phyloP scores from a whole-genome alignment of 805 yeast genomes.

The Starmerella geochares region DNA sequence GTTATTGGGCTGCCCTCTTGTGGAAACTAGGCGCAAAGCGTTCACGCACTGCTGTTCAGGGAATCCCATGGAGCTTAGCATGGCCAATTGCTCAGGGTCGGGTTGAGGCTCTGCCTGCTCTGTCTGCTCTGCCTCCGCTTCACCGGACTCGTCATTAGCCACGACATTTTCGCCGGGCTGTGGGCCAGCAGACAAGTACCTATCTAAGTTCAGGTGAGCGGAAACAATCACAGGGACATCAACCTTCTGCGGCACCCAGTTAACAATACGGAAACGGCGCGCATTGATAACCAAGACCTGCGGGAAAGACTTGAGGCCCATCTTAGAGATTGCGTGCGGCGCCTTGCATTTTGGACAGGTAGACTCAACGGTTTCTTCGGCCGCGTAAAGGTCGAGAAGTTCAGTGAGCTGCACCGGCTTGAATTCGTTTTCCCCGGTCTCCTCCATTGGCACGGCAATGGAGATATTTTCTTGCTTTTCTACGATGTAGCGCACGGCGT shows the following conservation, averaged over 20 bases:
- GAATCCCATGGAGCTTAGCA: slow-evolving; percentile 79
- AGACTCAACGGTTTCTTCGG: slow-evolving; percentile 50
- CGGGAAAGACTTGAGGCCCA: slow-evolving; percentile 55
- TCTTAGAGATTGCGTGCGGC: slow-evolving; percentile 31
- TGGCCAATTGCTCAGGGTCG: slow-evolving; percentile 39
- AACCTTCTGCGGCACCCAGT: slow-evolving; percentile 83
- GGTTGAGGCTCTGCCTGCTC: slow-evolving; percentile 33
- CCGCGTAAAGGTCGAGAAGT: slow-evolving; percentile 40
- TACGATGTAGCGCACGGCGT: slow-evolving; percentile 45
- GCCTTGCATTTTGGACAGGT: slow-evolving; percentile 40
- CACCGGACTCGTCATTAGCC: slow-evolving; percentile 26
- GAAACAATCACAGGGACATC: slow-evolving; percentile 58
- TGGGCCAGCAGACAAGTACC: slow-evolving; percentile 37
- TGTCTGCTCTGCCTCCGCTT: no score
- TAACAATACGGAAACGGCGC: slow-evolving; percentile 68
- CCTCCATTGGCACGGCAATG: slow-evolving; percentile 43
- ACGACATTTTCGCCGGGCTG: slow-evolving; percentile 36
- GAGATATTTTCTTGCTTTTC: slow-evolving; percentile 57
- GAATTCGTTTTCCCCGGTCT: slow-evolving; percentile 40
- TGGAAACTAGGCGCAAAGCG: slow-evolving; percentile 67
- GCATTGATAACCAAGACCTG: slow-evolving; percentile 59
- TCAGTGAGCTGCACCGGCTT: slow-evolving; percentile 42
- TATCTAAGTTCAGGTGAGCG: slow-evolving; percentile 37
- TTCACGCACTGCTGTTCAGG: slow-evolving; percentile 51
- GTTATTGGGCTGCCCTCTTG: slow-evolving; percentile 30